phyloP scores from a whole-genome alignment of 257 asterid species.

The Nicotiana attenuata region DNA sequence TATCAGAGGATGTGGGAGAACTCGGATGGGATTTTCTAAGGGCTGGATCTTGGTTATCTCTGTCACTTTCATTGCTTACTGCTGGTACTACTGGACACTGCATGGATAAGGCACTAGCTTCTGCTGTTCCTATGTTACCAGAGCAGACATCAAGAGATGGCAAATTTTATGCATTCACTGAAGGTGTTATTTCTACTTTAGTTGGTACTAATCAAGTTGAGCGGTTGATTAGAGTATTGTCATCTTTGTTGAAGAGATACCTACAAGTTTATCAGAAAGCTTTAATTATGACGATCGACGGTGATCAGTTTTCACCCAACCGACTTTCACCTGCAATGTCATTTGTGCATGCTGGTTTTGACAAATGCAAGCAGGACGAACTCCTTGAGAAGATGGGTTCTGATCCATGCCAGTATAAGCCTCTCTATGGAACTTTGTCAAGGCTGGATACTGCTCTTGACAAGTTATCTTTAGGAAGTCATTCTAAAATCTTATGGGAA shows the following conservation, averaged over 20 bases:
- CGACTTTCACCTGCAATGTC: constrained; percentile 59
- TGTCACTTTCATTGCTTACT: constrained; percentile 54
- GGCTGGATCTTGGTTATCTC: constrained; percentile 77
- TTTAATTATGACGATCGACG: constrained; percentile 43
- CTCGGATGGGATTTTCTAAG: constrained; percentile 71
- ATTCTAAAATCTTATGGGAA: constrained; percentile 67
- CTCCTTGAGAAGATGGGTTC: constrained; percentile 51
- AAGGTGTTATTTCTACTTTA: constrained; percentile 37
- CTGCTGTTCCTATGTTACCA: constrained; percentile 23
- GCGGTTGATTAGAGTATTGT: constrained; percentile 41
- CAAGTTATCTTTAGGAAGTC: constrained; percentile 54
- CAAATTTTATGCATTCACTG: constrained; percentile 46
- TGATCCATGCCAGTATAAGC: constrained; percentile 40
- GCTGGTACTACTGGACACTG: constrained; percentile 42
- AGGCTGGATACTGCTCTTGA: constrained; percentile 45
- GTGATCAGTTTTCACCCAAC: constrained; percentile 33
- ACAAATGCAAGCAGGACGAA: constrained; percentile 50
- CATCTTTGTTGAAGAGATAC: constrained; percentile 67
- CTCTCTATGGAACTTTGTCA: constrained; percentile 51
- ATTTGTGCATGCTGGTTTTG: constrained; percentile 56
- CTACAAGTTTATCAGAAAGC: constrained; percentile 68
- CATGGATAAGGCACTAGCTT: constrained; percentile 30
- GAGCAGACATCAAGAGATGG: constrained; percentile 48
- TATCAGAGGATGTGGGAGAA: constrained; percentile 42
- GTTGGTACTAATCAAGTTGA: constrained; percentile 47